Evolutionary conservation across 129 eudicot genomes (phyloP).

Genomic region (Mikania micrantha): DNA sequence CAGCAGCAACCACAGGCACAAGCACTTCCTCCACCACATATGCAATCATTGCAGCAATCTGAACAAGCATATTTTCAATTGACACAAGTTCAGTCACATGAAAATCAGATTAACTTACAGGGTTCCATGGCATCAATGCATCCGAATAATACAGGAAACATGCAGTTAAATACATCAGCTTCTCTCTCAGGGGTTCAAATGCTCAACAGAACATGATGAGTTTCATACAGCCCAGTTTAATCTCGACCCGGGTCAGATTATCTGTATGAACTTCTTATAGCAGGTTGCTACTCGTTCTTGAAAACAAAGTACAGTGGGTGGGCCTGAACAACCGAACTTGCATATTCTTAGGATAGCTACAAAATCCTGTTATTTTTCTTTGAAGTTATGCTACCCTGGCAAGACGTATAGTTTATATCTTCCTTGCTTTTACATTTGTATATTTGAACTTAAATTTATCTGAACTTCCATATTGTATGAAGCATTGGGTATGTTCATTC

Average conservation of each 20-base stretch:
- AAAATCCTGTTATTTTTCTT: too few species aligned
- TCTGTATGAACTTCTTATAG: constrained; percentile 28
- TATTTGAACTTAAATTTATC: too few species aligned
- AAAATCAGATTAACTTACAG: background rate
- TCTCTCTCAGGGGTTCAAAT: constrained; percentile 41
- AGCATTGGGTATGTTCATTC: too few species aligned
- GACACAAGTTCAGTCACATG: constrained; percentile 2
- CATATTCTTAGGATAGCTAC: background rate
- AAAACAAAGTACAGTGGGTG: constrained; percentile 60
- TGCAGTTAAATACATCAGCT: constrained; percentile 60
- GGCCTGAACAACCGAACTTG: constrained; percentile 51
- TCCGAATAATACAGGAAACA: constrained; percentile 38
- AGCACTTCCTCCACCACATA: background rate
- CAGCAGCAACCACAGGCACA: constrained; percentile 8
- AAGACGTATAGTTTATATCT: too few species aligned
- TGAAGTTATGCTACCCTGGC: too few species aligned
- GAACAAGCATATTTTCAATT: background rate
- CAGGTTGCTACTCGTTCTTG: constrained; percentile 53
- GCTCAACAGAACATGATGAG: constrained; percentile 35
- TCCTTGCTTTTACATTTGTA: too few species aligned
- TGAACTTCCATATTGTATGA: too few species aligned
- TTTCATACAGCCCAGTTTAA: background rate
- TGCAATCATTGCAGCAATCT: background rate
- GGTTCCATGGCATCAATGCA: constrained; percentile 50
- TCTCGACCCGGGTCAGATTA: constrained; percentile 23